Base-by-base conservation (phyloP, 108 stramenopile species). In the Nannochloropsis granulata region DNA sequence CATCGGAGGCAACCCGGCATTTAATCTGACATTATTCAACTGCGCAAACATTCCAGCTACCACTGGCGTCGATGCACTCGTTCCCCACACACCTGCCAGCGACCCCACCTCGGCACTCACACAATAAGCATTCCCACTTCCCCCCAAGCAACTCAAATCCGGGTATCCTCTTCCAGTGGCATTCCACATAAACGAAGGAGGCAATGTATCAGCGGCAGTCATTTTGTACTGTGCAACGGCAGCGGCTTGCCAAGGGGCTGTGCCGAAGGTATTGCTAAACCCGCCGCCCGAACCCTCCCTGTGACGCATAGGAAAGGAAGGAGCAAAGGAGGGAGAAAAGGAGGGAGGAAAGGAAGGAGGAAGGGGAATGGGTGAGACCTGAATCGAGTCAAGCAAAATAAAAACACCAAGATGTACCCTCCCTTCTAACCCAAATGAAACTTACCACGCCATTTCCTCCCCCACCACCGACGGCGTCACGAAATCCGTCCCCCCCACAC, bases 401-500 rank as follows among this genome's bases (percentile, higher is more conserved):
- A 34, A 34, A 34, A 5, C 34, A 34, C 34, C 34, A 34, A 34
- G 2, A 34, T 5, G 34, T 5, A 21, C 8, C n/a, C 56, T 71
- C 16, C 56, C 56, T 11, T 10, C 21, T 9, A 71, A 71, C 56
- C 34, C 34, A 34, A 34, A 34, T 34, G 34, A 34, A 34, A 71
- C 56, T 71, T n/a, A 71, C 88, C 88, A 88, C 13, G 88, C 78
- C 24, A 25, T 82, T 83, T 88, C 86, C 43, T 84, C 90, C 13
- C 90, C 90, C 79, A 80, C 84, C 23, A 25, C 43, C 34, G 44
- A 46, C 24, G 79, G 25, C 24, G 42, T 23, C 23, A 19, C 23
- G 87, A 91, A 85, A 78, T 88, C 43, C 21, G 86, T 91, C 19
- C 88, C 89, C 13, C 92, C 92, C n/a, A 92, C 91, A 25, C 90